Evolutionary conservation across 495 filamentous ascomycete species (phyloP), one percentile per base, ranked within the genome.

Genomic region (Talaromyces ruber): DNA sequence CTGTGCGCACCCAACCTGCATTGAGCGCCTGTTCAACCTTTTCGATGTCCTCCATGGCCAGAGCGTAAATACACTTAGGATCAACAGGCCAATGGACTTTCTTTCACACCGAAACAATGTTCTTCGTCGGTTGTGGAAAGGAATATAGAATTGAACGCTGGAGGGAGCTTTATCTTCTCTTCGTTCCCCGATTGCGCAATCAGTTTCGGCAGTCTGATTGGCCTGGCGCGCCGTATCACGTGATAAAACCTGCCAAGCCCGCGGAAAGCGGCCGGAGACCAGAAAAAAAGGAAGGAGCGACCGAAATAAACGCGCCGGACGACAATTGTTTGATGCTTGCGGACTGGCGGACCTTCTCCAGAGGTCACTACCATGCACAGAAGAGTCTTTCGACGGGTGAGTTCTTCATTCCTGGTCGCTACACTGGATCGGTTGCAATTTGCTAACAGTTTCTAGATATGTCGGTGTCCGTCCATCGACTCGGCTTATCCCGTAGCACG

Each of bases 1-100:
- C 70, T n/a, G 91, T 91, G 66, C 79, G 79, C 59, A 78, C 66
- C 59, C 74, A 66, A 25, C 72, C 78, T 11, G 66, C 74, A 24
- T 59, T 62, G 52, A 69, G 34, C 26, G 72, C 72, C 66, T 77
- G 69, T 59, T 74, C 63, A 25, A 74, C 54, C 26, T 73, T 71
- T 37, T 77, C 75, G 59, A 78, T 68, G 5, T 73, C 69, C 64
- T 76, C 72, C 59, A 69, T 68, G 60, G 66, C 66, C 57, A 22
- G 14, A 8, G 16, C 7, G 52, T 32, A 52, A 18, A 26, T 30
- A 18, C 18, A 5, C 39, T 45, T 18, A n/a, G 39, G n/a, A 5
- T 18, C 39, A 6, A 18, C 7, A 6, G 39, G 43, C 43, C 43
- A 47, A 21, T 18, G 43, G 43, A 45, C 16, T 18, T 7, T 47